A percentile compares a stretch with the other conserved stretches of the same genome.
These are phyloP conservation scores for Bruguiera gymnorhiza DNA, from an alignment of 345 rosid species.

Conservation along the genomic window DNA sequence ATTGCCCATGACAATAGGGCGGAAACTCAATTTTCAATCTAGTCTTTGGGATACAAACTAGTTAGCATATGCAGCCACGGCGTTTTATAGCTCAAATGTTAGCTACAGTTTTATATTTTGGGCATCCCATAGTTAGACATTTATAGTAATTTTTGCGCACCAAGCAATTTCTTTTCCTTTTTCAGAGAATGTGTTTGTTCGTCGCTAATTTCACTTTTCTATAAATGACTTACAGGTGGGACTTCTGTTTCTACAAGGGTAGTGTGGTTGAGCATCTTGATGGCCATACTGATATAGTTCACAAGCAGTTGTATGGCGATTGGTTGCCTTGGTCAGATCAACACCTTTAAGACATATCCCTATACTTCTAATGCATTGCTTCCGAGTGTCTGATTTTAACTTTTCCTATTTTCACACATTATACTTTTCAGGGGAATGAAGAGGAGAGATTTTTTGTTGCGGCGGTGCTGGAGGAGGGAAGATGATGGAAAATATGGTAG, in stretches of 20 bases:
- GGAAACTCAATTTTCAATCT: background rate
- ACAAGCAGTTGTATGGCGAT: slow-evolving; percentile 77
- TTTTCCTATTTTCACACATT: slow-evolving; percentile 14
- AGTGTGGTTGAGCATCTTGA: slow-evolving; percentile 87
- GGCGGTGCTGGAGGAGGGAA: slow-evolving; percentile 97
- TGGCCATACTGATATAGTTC: slow-evolving; percentile 90
- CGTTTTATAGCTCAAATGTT: background rate
- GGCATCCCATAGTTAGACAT: too few species aligned
- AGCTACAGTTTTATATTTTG: background rate
- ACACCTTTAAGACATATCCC: background rate
- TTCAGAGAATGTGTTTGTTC: background rate
- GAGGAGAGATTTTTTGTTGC: slow-evolving; percentile 71
- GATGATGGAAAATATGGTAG: slow-evolving; percentile 94
- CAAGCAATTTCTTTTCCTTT: slow-evolving; percentile 1
- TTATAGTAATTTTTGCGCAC: too few species aligned
- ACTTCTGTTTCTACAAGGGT: slow-evolving; percentile 89
- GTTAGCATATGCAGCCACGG: too few species aligned
- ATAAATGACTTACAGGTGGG: slow-evolving; percentile 67
- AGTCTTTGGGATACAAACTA: too few species aligned
- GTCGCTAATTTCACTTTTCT: slow-evolving; percentile 9
- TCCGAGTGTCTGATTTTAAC: slow-evolving; percentile 11
- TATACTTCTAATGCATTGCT: background rate
- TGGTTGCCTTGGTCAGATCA: slow-evolving; percentile 82
- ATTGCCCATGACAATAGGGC: background rate
- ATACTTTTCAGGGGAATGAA: slow-evolving; percentile 71